Base-by-base conservation (phyloP, 164 flowering plant species). In the Berberis thunbergii region DNA sequence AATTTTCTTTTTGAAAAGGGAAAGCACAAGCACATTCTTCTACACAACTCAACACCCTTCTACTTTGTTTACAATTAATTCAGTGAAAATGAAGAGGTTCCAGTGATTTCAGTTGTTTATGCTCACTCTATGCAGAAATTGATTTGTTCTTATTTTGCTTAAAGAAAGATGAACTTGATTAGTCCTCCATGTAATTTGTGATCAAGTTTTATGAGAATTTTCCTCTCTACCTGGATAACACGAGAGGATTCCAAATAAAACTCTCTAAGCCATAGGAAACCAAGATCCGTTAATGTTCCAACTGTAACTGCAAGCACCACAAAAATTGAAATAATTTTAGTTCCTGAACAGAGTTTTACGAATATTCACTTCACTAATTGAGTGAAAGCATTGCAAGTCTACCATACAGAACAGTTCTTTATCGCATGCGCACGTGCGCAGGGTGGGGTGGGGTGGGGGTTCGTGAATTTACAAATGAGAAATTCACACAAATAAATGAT, bases 181-280 rank as follows among this genome's bases (percentile, higher is more conserved):
- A 26, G 54, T 2, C n/a, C 10, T 52, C 54, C 4, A 1, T 3
- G n/a, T 10, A 52, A 1, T 1, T 3, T 10, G 54, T 26, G 13
- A 52, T 52, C n/a, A 4, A 52, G 54, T 52, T 10, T 10, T 52
- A 3, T 6, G 11, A 52, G 10, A 11, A 10, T 11, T 10, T 41
- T 46, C 44, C 5, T 44, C 12, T 55, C 68, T 79, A 91, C 99
- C 99, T 95, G 99, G 73, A 95, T 89, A 70, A 95, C 97, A 70
- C 96, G 96, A 69, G 99, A 95, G 68, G 99, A 83, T 75, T 95
- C 99, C 87, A 95, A 74, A 78, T 89, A 95, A 73, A 95, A 91
- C 68, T 95, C 99, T 80, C 96, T 84, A 74, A 91, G 91, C 99
- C 97, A 95, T 53, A 95, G 72, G 71, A 95, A 91, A 62, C 96